phyloP scores from a whole-genome alignment of 177 flowering plant genomes.

The Telopea speciosissima region DNA sequence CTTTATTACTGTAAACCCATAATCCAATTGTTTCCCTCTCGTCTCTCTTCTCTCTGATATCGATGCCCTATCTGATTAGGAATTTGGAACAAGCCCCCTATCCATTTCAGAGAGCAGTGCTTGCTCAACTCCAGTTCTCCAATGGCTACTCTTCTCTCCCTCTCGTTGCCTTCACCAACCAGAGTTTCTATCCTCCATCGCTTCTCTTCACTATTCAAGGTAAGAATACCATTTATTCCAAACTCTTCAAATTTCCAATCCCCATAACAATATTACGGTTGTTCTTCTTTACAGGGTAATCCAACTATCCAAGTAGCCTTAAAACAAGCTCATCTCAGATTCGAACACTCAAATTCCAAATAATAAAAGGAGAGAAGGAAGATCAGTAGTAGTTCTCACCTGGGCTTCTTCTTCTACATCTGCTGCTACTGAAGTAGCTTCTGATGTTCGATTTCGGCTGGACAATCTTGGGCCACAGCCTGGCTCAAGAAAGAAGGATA shows the following conservation, averaged over 20 bases:
- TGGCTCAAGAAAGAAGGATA: constrained; percentile 78
- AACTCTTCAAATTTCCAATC: background rate
- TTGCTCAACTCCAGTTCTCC: background rate
- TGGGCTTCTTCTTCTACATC: constrained; percentile 23
- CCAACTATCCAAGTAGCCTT: constrained; percentile 13
- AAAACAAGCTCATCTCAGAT: constrained; percentile 16
- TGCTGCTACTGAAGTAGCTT: background rate
- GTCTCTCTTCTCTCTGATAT: no score
- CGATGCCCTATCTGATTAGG: no score
- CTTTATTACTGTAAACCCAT: no score
- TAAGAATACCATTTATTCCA: background rate
- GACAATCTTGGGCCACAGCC: constrained; percentile 89
- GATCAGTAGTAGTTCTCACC: constrained; percentile 20
- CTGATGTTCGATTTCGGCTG: constrained; percentile 50
- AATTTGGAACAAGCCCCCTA: background rate
- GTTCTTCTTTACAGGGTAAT: constrained; percentile 26
- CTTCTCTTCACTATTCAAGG: constrained; percentile 29
- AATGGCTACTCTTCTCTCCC: constrained; percentile 30
- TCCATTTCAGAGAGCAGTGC: background rate
- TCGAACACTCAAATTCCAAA: constrained; percentile 7
- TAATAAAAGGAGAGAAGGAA: constrained; percentile 6
- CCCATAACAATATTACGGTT: background rate
- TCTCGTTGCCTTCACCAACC: constrained; percentile 18
- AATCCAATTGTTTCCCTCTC: no score
- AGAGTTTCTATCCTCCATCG: background rate